Evolutionary conservation across 495 filamentous ascomycete species (phyloP), one percentile per base, ranked within the genome.

Genomic region (Pseudoneurospora amorphoporcata): DNA sequence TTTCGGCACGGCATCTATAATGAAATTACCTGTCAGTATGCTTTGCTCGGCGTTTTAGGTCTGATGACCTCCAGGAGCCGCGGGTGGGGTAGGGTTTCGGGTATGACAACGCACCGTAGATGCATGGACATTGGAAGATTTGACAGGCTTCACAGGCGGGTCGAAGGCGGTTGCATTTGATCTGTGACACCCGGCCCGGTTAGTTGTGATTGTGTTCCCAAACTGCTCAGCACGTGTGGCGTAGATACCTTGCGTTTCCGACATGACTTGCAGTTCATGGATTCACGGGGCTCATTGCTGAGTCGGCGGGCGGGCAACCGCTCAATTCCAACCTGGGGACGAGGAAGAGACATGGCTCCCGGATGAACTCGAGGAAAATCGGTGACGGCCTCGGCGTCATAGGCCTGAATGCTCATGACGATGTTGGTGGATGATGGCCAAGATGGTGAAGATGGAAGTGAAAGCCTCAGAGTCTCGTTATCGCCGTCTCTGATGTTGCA

Each of bases 241-340:
- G 71, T 68, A 5, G 69, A 70, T 79, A 93, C 92, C 86, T 96
- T 96, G 77, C 93, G 87, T 80, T 94, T 96, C 75, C 93, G 89
- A 84, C 93, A 96, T 32, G 91, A 94, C 79, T 96, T 95, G 88
- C 93, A 96, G 81, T 96, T 96, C 93, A 96, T 96, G 23, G 92
- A 90, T 83, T 95, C 92, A 75, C 92, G 90, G 32, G 91, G 92
- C 77, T 94, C 92, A 77, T 88, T 88, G 83, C 87, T 89, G 82
- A 88, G 84, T 65, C 91, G 89, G 70, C 92, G 89, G 40, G 89
- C 86, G 45, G 92, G 90, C 75, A 96, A 83, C 75, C 92, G 88
- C 82, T 94, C 92, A 81, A 95, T 95, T 81, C 91, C 91, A 79
- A 95, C 89, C 85, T 93, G 92, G 38, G 91, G 90, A 75, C 92